Evolutionary conservation across 805 yeast genomes (phyloP), one percentile per base, ranked within the genome.

Genomic region (Yamadazyma endophytica): DNA sequence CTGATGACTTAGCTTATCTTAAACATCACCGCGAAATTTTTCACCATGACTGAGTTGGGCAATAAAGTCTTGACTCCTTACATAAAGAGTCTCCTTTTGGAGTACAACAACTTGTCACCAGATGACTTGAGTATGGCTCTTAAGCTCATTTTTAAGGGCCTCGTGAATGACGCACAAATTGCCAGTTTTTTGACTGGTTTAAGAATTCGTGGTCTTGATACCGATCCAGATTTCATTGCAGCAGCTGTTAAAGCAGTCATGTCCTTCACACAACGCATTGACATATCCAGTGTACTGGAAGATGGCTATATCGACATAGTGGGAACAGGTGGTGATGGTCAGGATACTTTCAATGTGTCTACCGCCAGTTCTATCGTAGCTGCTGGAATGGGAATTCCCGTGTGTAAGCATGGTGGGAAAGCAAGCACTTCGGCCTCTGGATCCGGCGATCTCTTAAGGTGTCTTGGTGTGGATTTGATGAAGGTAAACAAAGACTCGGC

Each of bases 241-340:
- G 80, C 85, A 6, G 96, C 97, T 0, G 96, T 87, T 1, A 62
- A 65, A 13, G 78, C 92, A 2, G 74, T 90, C 16, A 61, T 84
- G 38, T 75, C 76, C 45, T 80, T 71, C 44, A 78, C 92, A 5
- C 72, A 70, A 29, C 44, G 64, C 8, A 73, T 86, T n/a, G 61
- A 69, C 7, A 53, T 68, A 2, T 47, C 58, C 6, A 44, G 49
- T 1, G 71, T 74, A 9, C 73, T 71, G 23, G 46, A 60, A 1
- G 57, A 54, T 1, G 82, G 82, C 0, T 82, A 73, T 44, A 68
- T 82, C 5, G 99, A 92, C 55, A 85, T 92, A 18, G 99, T 92
- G 5, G 99, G 99, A 2, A 92, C 99, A 0, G 99, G 99, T 17
- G 99, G 99, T 11, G 99, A 92, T 53, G 96, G 96, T 2, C 96